Base-by-base conservation (phyloP, 176 grass and related monocot genomes). In the Avena eriantha region DNA sequence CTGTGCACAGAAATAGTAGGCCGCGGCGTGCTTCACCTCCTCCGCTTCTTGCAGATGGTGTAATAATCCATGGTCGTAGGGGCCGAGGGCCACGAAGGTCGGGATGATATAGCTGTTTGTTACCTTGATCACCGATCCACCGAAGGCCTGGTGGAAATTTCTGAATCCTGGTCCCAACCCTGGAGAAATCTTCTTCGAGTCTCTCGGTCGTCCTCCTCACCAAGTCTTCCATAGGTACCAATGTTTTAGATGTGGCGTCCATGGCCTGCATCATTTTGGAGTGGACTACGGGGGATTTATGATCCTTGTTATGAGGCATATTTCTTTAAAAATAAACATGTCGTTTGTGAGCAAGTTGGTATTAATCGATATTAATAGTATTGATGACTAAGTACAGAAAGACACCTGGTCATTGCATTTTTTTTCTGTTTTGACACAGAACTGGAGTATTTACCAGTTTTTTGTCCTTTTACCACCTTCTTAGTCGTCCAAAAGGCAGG, bases 21-120 rank as follows among this genome's bases (percentile, higher is more conserved):
- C 82, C 0, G 36, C 56, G 0, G 56, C 71, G 2, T 64, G 36
- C 82, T 84, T 84, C 36, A 84, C 10, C 69, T 65, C 36, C 70
- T 76, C 82, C n/a, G 63, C 76, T 5, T 29, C 21, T 9, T 55
- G 21, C 3, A 86, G 47, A 4, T 78, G 22, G 3, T 22, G 6
- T n/a, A n/a, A n/a, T 1, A 41, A 7, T 3, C 17, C 31, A 10
- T 48, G 51, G 57, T 85, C 73, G 29, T 66, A 63, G 0, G 58
- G 83, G 0, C 56, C 56, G 14, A 84, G 54, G 69, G 69, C 69
- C 21, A 84, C 69, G 14, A 61, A 16, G 7, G 23, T 75, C n/a
- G 82, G 82, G 3, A 1, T 10, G n/a, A 84, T 39, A 53, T 29
- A 57, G 64, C 51, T n/a, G n/a, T n/a, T n/a, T 1, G 31, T 10